Evolutionary conservation across 2,329 filamentous ascomycete species (phyloP).

Genomic region (Aspergillus fumigatiaffinis): DNA sequence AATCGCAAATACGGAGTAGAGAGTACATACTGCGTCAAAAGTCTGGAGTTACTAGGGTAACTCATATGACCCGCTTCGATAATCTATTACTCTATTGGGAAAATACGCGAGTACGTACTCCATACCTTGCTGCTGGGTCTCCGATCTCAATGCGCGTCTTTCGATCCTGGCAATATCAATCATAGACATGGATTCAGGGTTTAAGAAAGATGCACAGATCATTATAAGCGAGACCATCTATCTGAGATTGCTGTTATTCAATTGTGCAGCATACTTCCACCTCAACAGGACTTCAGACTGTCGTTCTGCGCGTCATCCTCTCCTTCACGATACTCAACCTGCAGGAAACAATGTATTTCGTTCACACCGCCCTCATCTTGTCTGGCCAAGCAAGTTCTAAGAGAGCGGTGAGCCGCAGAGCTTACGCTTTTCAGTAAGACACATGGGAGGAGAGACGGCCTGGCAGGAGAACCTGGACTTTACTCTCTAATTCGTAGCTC

Average conservation of each 20-base stretch:
- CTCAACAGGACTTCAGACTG: not conserved
- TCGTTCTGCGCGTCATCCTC: not conserved
- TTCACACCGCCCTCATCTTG: conserved; percentile 14
- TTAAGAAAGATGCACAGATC: not conserved
- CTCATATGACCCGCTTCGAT: conserved; percentile 13
- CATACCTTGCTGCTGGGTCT: not conserved
- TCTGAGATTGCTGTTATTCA: not conserved
- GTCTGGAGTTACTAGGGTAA: conserved; percentile 20
- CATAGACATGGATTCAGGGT: not conserved
- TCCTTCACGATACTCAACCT: not conserved
- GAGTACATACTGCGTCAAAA: not conserved
- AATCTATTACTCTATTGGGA: not conserved
- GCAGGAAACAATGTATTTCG: not conserved
- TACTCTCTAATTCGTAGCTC: not conserved
- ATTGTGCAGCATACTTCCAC: not conserved
- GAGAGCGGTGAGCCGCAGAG: conserved; percentile 11
- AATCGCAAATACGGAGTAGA: not conserved
- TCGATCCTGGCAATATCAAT: not conserved
- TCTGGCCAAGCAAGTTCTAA: not conserved
- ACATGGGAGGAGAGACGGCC: not conserved
- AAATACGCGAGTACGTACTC: not conserved
- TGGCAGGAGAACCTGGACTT: not conserved
- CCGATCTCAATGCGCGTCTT: not conserved
- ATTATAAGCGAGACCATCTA: not conserved
- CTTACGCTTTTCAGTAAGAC: conserved; percentile 7